Evolutionary conservation across 176 grass and related monocot genomes (phyloP), one percentile per base, ranked within the genome.

Genomic region (Areca catechu): DNA sequence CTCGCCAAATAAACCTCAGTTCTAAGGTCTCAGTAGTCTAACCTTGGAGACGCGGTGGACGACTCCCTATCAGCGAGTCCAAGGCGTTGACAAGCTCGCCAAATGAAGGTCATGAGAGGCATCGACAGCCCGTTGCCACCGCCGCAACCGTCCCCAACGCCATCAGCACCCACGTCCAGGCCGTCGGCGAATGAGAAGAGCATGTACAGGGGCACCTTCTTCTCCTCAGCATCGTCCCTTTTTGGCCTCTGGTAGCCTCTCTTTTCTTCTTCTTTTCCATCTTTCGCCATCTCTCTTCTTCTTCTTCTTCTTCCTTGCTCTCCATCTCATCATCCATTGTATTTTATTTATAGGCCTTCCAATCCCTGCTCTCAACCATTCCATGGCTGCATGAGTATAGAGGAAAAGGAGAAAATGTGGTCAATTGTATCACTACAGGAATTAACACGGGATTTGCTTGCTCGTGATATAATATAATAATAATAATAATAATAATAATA

Each of bases 91-190:
- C 75, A 69, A 84, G 61, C 52, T 84, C 55, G 28, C 84, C 89
- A 56, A 94, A 94, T 82, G 62, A 88, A 65, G 43, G 84, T 85
- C 84, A 95, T 95, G 24, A 85, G 17, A 62, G 89, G 84, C 65
- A 75, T 77, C 23, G 74, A 57, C 80, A 88, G 76, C 58, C 89
- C 84, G 54, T 76, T 88, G 70, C 84, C 62, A 76, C 57, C 19
- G 80, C 84, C 4, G 74, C 7, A 4, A 54, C 22, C 15, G 62
- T 37, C 22, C 89, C 84, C 7, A 84, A 54, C 7, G 62, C 77
- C 80, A 94, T 94, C 19, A 94, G 80, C 58, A 24, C 56, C 56
- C n/a, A 56, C 23, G 50, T 94, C 89, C 53, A 27, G 49, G 48
- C 66, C 3, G 71, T 94, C 89, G 0, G 80, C 84, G 62, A 84